Evolutionary conservation across 129 eudicot species (phyloP), one percentile per base, ranked within the genome.

Genomic region (Mikania micrantha): DNA sequence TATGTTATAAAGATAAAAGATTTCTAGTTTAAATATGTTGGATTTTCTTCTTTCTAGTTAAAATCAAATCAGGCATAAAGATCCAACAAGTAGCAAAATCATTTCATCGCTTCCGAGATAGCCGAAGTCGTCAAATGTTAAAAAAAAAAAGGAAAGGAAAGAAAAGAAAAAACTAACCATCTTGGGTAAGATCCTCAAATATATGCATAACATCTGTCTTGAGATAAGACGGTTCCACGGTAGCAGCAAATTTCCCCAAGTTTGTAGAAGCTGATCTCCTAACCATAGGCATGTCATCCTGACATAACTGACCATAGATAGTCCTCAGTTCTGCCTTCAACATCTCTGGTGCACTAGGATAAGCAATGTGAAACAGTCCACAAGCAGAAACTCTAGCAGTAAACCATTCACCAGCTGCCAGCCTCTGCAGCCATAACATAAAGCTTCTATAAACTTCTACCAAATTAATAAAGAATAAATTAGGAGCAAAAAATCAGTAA

Each of bases 271-370:
- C 96, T 45, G 99, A 89, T 77, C 99, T 94, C 81, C 99, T 87
- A 78, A 94, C 99, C 97, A 94, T 94, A 42, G 99, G 99, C 97
- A 90, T 90, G 70, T 94, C 99, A 69, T 94, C 99, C 78, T 89
- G 99, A 85, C 97, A 94, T 74, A 94, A 70, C 75, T 94, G 99
- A 70, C 89, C 83, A 67, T 89, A 94, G 52, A 90, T 83, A 41
- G 97, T 81, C 79, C 99, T 83, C 74, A 94, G 59, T 63, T 94
- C 99, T 8, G 97, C 80, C 87, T 90, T 94, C 66, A 90, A 78
- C 68, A 74, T 32, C 57, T 90, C 97, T 28, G 97, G 74, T 34
- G 99, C 97, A 90, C 99, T 94, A 22, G 99, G 88, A 67, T 94
- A 94, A 35, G 97, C 97, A 67, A 94, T 85, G 77, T 94, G 99